Evolutionary conservation across 257 asterid species (phyloP).

Genomic region (Solanum okadae): DNA sequence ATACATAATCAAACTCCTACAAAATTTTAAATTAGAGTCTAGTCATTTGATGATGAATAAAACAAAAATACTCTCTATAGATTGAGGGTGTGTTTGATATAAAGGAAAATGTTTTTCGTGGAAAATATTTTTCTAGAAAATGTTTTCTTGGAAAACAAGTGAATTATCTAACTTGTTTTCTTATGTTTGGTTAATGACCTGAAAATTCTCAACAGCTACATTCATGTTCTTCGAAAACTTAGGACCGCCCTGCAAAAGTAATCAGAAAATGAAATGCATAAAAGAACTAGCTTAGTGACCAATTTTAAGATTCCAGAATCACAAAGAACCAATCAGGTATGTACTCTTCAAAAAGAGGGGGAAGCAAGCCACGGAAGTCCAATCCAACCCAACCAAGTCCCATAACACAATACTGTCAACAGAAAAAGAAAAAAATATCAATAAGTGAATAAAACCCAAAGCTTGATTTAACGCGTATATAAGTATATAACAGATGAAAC

Average conservation of each 20-base stretch:
- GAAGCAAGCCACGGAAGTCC: slow-evolving; percentile 91
- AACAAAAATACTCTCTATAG: too few species aligned
- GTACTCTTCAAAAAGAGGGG: slow-evolving; percentile 98
- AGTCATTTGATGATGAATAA: too few species aligned
- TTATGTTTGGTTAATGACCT: slow-evolving; percentile 26
- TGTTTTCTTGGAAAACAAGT: too few species aligned
- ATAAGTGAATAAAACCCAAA: background rate
- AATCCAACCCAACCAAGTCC: slow-evolving; percentile 98
- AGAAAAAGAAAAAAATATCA: slow-evolving; percentile 5
- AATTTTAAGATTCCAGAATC: background rate
- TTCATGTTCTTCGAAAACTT: slow-evolving; percentile 77
- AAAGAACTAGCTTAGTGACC: slow-evolving; percentile 7
- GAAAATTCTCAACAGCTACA: slow-evolving; percentile 85
- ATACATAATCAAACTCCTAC: too few species aligned
- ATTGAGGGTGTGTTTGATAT: too few species aligned
- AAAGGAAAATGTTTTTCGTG: too few species aligned
- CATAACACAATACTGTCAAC: slow-evolving; percentile 80
- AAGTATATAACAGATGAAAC: background rate
- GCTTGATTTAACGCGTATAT: background rate
- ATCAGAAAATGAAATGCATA: background rate
- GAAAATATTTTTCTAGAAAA: too few species aligned
- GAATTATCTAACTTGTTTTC: too few species aligned
- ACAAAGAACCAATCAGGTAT: background rate
- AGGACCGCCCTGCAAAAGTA: slow-evolving; percentile 72
- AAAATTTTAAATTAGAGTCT: too few species aligned